Conservation (phyloP, 495 filamentous ascomycete genomes). For the Penicillium roqueforti region DNA sequence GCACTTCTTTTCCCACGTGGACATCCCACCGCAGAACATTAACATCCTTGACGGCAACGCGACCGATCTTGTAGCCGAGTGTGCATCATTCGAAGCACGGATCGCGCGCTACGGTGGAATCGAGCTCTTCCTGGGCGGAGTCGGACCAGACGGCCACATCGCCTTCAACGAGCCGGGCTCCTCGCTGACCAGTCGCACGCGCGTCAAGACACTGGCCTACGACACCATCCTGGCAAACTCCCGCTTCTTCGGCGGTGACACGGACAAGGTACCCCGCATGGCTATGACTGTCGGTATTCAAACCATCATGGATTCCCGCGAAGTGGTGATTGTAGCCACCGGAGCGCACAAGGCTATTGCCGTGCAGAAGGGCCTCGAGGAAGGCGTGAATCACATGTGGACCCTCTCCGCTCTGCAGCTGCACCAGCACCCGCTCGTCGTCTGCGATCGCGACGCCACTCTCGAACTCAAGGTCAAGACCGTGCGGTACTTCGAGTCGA, state of each 20-base stretch:
- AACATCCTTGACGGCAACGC: constrained; percentile 85
- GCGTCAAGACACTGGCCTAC: constrained; percentile 82
- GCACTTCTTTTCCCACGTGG: constrained; percentile 84
- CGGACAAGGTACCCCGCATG: constrained; percentile 72
- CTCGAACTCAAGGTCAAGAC: constrained; percentile 82
- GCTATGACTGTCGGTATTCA: constrained; percentile 85
- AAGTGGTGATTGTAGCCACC: constrained; percentile 78
- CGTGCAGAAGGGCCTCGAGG: constrained; percentile 77
- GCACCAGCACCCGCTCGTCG: constrained; percentile 73
- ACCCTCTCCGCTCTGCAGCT: constrained; percentile 76
- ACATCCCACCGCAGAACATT: constrained; percentile 73
- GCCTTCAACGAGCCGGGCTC: constrained; percentile 89
- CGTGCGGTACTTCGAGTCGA: constrained; percentile 64
- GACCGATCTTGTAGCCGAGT: constrained; percentile 69
- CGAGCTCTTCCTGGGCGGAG: constrained; percentile 79
- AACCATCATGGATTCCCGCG: constrained; percentile 75
- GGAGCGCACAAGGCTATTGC: constrained; percentile 78
- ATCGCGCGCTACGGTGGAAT: constrained; percentile 74
- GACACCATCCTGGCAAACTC: constrained; percentile 84
- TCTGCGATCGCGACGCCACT: constrained; percentile 82
- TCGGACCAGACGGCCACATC: constrained; percentile 83
- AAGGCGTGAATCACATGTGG: constrained; percentile 86
- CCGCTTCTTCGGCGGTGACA: constrained; percentile 73
- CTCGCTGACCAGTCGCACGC: constrained; percentile 69
- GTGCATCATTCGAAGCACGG: constrained; percentile 70